These are phyloP conservation scores for Pestalotiopsis sp. DNA, from an alignment of 2,329 filamentous ascomycete species.

Conservation along the genomic window DNA sequence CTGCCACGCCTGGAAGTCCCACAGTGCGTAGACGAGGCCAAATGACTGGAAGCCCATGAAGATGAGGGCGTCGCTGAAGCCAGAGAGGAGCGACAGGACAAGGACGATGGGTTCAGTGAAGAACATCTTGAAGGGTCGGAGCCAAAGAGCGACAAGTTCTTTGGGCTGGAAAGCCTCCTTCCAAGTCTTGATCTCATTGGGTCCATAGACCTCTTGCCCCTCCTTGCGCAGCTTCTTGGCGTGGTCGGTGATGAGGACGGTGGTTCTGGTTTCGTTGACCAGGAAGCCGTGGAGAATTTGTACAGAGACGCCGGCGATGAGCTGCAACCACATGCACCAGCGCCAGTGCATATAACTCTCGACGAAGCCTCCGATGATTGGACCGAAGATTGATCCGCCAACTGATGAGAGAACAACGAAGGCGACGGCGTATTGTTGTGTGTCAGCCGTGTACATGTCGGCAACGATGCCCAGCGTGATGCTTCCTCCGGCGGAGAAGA, in stretches of 20 bases:
- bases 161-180: slow-evolving; percentile 40
- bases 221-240: slow-evolving; percentile 56
- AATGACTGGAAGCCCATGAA: slow-evolving; percentile 70
- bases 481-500: slow-evolving; percentile 65
- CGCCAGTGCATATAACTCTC: slow-evolving; percentile 50
- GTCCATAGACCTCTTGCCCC: slow-evolving; percentile 47
- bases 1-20: slow-evolving; percentile 50
- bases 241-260: slow-evolving; percentile 58
- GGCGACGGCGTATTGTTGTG: slow-evolving; percentile 62
- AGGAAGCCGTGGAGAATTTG: slow-evolving; percentile 56
- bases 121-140: slow-evolving; percentile 66
- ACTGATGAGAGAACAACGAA: slow-evolving; percentile 63
- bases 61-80: slow-evolving; percentile 66
- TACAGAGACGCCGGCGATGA: slow-evolving; percentile 56
- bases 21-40: slow-evolving; percentile 60
- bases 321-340: slow-evolving; percentile 66
- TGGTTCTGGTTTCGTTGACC: slow-evolving; percentile 62
- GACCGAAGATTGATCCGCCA: slow-evolving; percentile 55
- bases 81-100: slow-evolving; percentile 59
- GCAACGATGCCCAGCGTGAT: slow-evolving; percentile 68
- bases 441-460: slow-evolving; percentile 60
- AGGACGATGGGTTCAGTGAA: slow-evolving; percentile 64
- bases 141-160: slow-evolving; percentile 52
- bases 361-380: slow-evolving; percentile 57
- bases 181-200: slow-evolving; percentile 47